Percentiles rank a stretch among this genome's conserved stretches.
phyloP scores from a whole-genome alignment of 1,284 basidiomycete genomes.

The Irpex lacteus region DNA sequence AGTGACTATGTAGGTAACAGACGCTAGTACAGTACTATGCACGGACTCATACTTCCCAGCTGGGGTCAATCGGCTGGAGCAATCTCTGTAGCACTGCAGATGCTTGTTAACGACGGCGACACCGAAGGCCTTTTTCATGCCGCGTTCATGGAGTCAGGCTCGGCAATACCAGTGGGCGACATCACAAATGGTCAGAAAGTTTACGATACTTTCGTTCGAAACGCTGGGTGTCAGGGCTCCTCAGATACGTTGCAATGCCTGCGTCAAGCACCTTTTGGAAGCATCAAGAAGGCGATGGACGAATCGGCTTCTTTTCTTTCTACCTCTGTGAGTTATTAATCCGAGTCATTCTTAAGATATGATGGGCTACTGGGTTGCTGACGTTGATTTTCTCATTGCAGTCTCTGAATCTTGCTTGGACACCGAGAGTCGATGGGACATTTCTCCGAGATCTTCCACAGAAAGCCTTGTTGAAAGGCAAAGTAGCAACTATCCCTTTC shows the following conservation, averaged over 20 bases:
- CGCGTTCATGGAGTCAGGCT: constrained; percentile 36
- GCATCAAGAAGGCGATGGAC: background rate
- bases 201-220: constrained; percentile 32
- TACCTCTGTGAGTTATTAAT: constrained; percentile 18
- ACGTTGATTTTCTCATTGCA: background rate
- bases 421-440: constrained; percentile 37
- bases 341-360: background rate
- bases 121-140: constrained; percentile 32
- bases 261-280: constrained; percentile 27
- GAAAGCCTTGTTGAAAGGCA: constrained; percentile 22
- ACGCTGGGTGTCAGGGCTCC: constrained; percentile 28
- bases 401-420: constrained; percentile 29
- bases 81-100: constrained; percentile 32
- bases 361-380: no score
- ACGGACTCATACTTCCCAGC: no score
- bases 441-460: constrained; percentile 31
- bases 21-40: constrained; percentile 24
- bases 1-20: constrained; percentile 48
- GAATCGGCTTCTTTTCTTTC: constrained; percentile 15
- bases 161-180: constrained; percentile 30
- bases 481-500: constrained; percentile 31
- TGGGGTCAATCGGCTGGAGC: constrained; percentile 41
- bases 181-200: constrained; percentile 29
- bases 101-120: constrained; percentile 30
- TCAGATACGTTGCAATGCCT: constrained; percentile 39